Base-by-base conservation (phyloP, 2,329 filamentous ascomycete species). In the Colletotrichum higginsianum region DNA sequence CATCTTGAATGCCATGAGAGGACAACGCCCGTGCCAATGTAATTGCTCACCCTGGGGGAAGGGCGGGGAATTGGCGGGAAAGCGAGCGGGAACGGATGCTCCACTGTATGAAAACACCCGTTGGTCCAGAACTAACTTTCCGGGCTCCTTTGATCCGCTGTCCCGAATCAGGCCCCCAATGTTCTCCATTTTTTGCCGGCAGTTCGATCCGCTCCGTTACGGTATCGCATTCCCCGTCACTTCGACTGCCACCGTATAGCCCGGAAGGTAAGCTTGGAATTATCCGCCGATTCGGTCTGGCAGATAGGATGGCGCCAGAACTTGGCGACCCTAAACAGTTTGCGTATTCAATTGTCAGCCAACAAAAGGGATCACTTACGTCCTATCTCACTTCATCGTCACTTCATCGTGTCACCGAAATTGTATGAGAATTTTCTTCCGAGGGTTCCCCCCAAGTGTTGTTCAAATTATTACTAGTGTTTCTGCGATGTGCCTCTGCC, bases 71-170 rank as follows among this genome's bases (percentile, higher is more conserved):
- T 38, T 11, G 9, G 35, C 8, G 35, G 35, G 35, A 53, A 61
- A 21, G 16, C 3, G 47, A 21, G 16, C 3, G 47, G 46, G 38
- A 44, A 46, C 7, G 2, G 6, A 9, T n/a, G 21, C 50, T 42
- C 62, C 38, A 46, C 57, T 15, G 23, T 26, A 11, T 8, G 11
- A n/a, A 38, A 55, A 12, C 16, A 15, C 9, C 16, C 7, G 40
- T 35, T 49, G 63, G 63, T 44, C 67, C 57, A 67, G 56, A 67
- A 57, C 67, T 46, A 67, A 57, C 67, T 46, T 71, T 61, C 56
- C 35, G 50, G 18, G 4, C 21, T 18, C 13, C 63, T 47, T 60
- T 49, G 44, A 50, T 23, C n/a, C 30, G 4, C 23, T 35, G 16
- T 46, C 30, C 42, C 63, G 38, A 15, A 16, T 18, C 63, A 26